Evolutionary conservation across 495 filamentous ascomycete species (phyloP).

Genomic region (Clohesyomyces aquaticus): DNA sequence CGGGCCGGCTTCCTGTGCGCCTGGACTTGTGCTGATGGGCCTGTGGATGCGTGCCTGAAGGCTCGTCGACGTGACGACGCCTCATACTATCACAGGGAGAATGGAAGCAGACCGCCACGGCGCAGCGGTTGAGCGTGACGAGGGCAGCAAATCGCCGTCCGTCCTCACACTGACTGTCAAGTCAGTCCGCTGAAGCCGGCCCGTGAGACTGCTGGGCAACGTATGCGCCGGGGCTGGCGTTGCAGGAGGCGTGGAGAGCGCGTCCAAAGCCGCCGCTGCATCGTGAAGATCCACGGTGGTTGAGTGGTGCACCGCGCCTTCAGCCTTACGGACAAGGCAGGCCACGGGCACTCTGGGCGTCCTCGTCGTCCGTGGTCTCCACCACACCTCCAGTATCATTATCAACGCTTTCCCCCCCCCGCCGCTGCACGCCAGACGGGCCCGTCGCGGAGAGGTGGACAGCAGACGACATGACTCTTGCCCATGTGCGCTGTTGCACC

Average conservation of each 20-base stretch:
- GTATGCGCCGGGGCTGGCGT: not conserved
- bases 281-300: slow-evolving; percentile 11
- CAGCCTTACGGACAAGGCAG: slow-evolving; percentile 38
- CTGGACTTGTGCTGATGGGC: not conserved
- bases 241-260: slow-evolving; percentile 15
- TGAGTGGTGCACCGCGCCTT: slow-evolving; percentile 1
- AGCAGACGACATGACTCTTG: too few species aligned
- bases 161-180: not conserved
- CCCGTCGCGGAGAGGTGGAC: too few species aligned
- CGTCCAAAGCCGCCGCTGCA: slow-evolving; percentile 2
- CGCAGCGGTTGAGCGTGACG: slow-evolving; percentile 4
- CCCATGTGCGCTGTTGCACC: too few species aligned
- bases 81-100: not conserved
- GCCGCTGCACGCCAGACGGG: too few species aligned
- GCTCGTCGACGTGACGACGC: slow-evolving; percentile 17
- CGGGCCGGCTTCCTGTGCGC: slow-evolving; percentile 29
- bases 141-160: too few species aligned
- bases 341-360: too few species aligned
- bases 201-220: not conserved
- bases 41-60: slow-evolving; percentile 11
- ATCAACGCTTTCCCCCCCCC: too few species aligned
- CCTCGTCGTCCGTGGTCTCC: not conserved
- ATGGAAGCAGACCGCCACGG: too few species aligned
- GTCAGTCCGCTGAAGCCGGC: not conserved
- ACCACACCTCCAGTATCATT: not conserved